A percentile compares a stretch with the other conserved stretches of the same genome.
These are phyloP conservation scores for Exserohilum rostratum DNA, from an alignment of 2,329 filamentous ascomycete species.

Conservation along the genomic window DNA sequence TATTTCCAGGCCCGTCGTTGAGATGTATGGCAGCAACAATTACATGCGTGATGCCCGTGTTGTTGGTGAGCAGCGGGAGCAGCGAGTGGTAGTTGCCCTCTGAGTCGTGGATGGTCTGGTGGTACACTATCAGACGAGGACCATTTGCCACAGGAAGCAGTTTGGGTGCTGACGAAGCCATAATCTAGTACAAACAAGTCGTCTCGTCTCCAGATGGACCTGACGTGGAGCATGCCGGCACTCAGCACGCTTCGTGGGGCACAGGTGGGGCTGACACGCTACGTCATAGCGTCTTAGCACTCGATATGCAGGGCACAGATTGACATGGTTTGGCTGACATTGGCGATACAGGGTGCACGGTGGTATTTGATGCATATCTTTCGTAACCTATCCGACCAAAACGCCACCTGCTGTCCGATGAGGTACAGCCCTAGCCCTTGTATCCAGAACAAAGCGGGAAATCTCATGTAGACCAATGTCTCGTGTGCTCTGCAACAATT, in stretches of 20 bases:
- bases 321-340: background rate
- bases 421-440: conserved; percentile 21
- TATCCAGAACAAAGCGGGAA: conserved; percentile 29
- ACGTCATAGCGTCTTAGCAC: conserved; percentile 29
- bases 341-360: background rate
- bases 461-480: conserved; percentile 16
- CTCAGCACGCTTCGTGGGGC: conserved; percentile 26
- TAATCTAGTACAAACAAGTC: conserved; percentile 15
- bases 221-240: conserved; percentile 20
- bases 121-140: conserved; percentile 62
- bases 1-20: conserved; percentile 68
- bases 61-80: conserved; percentile 64
- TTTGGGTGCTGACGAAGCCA: conserved; percentile 38
- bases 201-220: conserved; percentile 2
- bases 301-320: conserved; percentile 8
- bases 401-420: conserved; percentile 30
- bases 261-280: conserved; percentile 34
- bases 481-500: conserved; percentile 16
- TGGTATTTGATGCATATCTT: conserved; percentile 6
- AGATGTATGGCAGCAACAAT: conserved; percentile 88
- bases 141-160: conserved; percentile 46
- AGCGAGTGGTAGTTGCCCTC: conserved; percentile 64
- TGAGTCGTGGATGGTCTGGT: conserved; percentile 67
- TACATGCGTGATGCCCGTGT: conserved; percentile 75
- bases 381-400: conserved; percentile 23